A percentile compares a stretch with the other conserved stretches of the same genome.
Evolutionary conservation across 305 asterid genomes (phyloP).

Genomic region (Rubia peregrina): DNA sequence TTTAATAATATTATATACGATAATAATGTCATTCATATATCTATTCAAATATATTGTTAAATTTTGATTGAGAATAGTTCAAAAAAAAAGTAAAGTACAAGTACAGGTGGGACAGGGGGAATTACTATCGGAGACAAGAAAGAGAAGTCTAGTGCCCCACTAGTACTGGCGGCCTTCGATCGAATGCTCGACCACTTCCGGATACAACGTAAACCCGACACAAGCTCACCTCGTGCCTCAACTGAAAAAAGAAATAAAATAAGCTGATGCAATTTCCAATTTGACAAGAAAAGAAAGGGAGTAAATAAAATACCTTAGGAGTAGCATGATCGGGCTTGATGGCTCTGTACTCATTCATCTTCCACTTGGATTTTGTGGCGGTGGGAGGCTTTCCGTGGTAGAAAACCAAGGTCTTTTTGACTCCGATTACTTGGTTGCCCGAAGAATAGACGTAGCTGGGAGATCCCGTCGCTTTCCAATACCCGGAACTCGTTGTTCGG

Average conservation of each 20-base stretch:
- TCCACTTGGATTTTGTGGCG: conserved; percentile 33
- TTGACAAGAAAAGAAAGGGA: neutral
- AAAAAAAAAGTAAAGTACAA: no score
- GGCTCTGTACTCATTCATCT: conserved; percentile 35
- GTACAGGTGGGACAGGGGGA: no score
- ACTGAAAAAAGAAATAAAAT: conserved; percentile 13
- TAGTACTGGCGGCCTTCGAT: conserved; percentile 25
- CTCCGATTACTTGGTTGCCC: conserved; percentile 19
- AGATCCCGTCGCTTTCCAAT: conserved; percentile 43
- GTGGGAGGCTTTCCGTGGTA: conserved; percentile 34
- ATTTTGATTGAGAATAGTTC: no score
- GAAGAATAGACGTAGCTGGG: conserved; percentile 34
- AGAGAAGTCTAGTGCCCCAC: neutral
- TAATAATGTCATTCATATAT: no score
- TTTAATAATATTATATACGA: no score
- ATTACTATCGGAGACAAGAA: no score
- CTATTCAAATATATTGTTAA: no score
- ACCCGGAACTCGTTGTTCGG: conserved; percentile 30
- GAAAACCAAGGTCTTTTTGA: conserved; percentile 35
- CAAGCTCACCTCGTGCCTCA: conserved; percentile 26
- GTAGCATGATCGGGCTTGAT: neutral
- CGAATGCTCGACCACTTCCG: conserved; percentile 28
- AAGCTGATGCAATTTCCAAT: neutral
- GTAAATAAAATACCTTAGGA: neutral
- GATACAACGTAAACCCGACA: conserved; percentile 32